Evolutionary conservation across 1,139 yeast genomes (phyloP).

Genomic region (Sugiyamaella novakii): DNA sequence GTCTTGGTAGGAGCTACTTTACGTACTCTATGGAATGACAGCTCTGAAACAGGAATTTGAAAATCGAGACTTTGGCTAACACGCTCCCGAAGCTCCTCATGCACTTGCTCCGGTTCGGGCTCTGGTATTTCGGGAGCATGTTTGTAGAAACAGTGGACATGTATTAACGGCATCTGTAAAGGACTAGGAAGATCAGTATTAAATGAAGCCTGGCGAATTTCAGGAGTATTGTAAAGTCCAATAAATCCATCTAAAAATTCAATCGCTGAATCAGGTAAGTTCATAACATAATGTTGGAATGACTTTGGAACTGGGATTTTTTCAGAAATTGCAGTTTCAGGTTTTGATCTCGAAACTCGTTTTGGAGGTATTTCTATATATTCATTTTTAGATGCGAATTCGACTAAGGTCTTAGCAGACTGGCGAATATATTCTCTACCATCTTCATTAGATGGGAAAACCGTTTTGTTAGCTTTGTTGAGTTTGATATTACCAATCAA

Average conservation of each 20-base stretch:
- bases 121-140: conserved; percentile 71
- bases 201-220: conserved; percentile 42
- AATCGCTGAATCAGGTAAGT: conserved; percentile 89
- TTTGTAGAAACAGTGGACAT: conserved; percentile 93
- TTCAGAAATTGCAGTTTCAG: conserved; percentile 24
- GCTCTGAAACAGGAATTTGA: conserved; percentile 48
- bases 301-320: conserved; percentile 54
- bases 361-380: conserved; percentile 30
- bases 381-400: conserved; percentile 32
- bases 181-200: conserved; percentile 16
- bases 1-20: conserved; percentile 96
- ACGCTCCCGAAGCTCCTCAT: conserved; percentile 60
- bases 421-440: conserved; percentile 77
- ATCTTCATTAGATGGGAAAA: conserved; percentile 68
- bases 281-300: conserved; percentile 84
- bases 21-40: conserved; percentile 79
- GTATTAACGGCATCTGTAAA: conserved; percentile 63
- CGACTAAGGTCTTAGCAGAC: conserved; percentile 56
- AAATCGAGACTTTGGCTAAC: conserved; percentile 57
- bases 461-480: conserved; percentile 66
- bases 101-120: conserved; percentile 66
- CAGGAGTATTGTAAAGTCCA: conserved; percentile 60
- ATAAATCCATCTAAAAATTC: conserved; percentile 76
- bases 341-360: conserved; percentile 34
- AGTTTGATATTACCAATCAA: conserved; percentile 62